A percentile compares a stretch with the other conserved stretches of the same genome.
These are phyloP conservation scores for Leccinum solheimii DNA, from an alignment of 1,284 basidiomycete species.

Conservation along the genomic window DNA sequence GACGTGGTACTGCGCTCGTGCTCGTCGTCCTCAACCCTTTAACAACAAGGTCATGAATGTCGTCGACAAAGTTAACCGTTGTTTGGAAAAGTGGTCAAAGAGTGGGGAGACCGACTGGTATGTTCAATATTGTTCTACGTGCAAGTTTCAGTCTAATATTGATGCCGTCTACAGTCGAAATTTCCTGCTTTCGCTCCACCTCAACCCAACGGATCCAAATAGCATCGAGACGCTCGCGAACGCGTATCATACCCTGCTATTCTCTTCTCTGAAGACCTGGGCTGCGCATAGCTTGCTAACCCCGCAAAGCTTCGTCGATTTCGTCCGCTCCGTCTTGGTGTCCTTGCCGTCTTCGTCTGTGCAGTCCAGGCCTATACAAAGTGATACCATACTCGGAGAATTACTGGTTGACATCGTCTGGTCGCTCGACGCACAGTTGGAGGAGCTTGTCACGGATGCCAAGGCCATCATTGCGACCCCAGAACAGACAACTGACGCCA, in stretches of 20 bases:
- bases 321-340: slow-evolving; percentile 61
- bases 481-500: slow-evolving; percentile 18
- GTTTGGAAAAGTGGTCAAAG: slow-evolving; percentile 51
- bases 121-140: slow-evolving; percentile 22
- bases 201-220: slow-evolving; percentile 51
- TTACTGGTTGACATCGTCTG: slow-evolving; percentile 75
- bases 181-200: slow-evolving; percentile 56
- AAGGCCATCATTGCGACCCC: slow-evolving; percentile 32
- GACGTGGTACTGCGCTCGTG: slow-evolving; percentile 19
- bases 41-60: slow-evolving; percentile 48
- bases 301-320: slow-evolving; percentile 52
- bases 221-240: slow-evolving; percentile 58
- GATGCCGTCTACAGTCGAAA: slow-evolving; percentile 47
- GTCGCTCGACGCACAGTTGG: slow-evolving; percentile 73
- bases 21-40: slow-evolving; percentile 12
- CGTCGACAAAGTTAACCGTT: slow-evolving; percentile 47
- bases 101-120: slow-evolving; percentile 66
- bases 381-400: slow-evolving; percentile 56
- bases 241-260: slow-evolving; percentile 64
- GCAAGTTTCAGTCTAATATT: slow-evolving; percentile 13
- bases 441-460: slow-evolving; percentile 63
- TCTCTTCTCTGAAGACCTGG: slow-evolving; percentile 59
- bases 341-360: slow-evolving; percentile 64
- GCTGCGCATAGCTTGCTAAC: slow-evolving; percentile 46
- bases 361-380: slow-evolving; percentile 38